Evolutionary conservation across 78 protist species (phyloP).

Genomic region (Chrysochromulina parva): DNA sequence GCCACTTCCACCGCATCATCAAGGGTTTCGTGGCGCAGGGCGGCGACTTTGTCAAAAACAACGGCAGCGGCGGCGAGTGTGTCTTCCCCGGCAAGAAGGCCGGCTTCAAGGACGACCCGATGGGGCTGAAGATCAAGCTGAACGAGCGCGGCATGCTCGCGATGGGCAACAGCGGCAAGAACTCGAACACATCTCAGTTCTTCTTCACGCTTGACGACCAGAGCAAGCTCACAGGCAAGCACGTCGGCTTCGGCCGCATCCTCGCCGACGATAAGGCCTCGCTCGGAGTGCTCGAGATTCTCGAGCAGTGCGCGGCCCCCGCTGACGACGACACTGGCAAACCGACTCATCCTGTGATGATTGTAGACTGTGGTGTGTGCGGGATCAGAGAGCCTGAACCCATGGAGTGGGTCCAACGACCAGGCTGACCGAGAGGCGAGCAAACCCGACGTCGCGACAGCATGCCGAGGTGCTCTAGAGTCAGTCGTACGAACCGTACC

Average conservation of each 20-base stretch:
- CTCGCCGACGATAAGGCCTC: neutral
- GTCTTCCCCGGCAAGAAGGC: neutral
- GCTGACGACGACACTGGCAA: neutral
- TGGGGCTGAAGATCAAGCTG: neutral
- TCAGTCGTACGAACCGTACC: too few species aligned
- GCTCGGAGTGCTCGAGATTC: neutral
- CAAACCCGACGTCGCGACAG: too few species aligned
- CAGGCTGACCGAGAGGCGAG: neutral
- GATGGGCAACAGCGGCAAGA: slow-evolving; percentile 18
- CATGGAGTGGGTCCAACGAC: neutral
- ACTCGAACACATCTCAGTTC: slow-evolving; percentile 15
- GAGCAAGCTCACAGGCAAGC: neutral
- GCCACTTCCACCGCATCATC: neutral
- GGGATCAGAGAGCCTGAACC: neutral
- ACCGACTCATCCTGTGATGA: neutral
- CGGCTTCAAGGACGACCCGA: neutral
- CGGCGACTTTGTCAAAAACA: neutral
- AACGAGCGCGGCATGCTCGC: slow-evolving; percentile 6
- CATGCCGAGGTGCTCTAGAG: too few species aligned
- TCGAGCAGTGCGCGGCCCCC: slow-evolving; percentile 3
- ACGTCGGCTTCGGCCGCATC: neutral
- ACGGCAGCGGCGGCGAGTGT: slow-evolving; percentile 17
- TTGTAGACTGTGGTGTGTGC: neutral
- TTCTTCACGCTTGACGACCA: neutral
- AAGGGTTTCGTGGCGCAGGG: slow-evolving; percentile 13